phyloP scores from a whole-genome alignment of 23 red algal species.

The Gracilaria gracilis region DNA sequence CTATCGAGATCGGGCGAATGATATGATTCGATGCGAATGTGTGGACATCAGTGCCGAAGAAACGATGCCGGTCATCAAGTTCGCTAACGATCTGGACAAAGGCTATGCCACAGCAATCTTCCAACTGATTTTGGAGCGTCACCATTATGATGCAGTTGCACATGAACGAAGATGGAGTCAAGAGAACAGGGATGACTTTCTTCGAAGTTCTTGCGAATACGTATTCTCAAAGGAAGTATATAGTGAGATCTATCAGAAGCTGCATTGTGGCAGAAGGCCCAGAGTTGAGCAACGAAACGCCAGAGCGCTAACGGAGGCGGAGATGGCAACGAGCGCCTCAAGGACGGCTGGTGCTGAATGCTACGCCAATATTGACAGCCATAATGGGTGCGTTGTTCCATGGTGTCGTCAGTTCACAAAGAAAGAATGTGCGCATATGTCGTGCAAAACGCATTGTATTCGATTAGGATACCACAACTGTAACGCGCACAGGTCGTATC shows the following conservation, averaged over 20 bases:
- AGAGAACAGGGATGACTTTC: slow-evolving; percentile 14
- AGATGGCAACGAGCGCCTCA: slow-evolving; percentile 9
- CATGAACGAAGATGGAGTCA: slow-evolving; percentile 14
- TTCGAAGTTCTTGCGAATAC: slow-evolving; percentile 36
- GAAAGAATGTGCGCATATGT: slow-evolving; percentile 32
- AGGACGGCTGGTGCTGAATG: slow-evolving; percentile 28
- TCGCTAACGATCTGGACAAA: slow-evolving; percentile 49
- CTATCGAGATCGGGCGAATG: not conserved
- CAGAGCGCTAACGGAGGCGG: slow-evolving; percentile 13
- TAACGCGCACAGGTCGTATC: not conserved
- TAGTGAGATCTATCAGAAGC: slow-evolving; percentile 42
- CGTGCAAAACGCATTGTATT: slow-evolving; percentile 42
- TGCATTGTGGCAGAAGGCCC: slow-evolving; percentile 3
- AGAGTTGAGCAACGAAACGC: slow-evolving; percentile 15
- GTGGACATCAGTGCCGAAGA: not conserved
- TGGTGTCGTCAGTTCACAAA: slow-evolving; percentile 38
- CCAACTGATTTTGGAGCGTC: slow-evolving; percentile 11
- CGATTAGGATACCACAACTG: not conserved
- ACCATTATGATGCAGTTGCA: slow-evolving; percentile 11
- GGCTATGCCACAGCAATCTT: slow-evolving; percentile 44
- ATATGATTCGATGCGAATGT: not conserved
- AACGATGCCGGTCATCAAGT: not conserved
- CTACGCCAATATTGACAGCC: slow-evolving; percentile 18
- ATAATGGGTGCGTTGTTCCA: slow-evolving; percentile 43
- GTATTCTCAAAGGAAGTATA: slow-evolving; percentile 57